Evolutionary conservation across 768 basidiomycete genomes (phyloP).

Genomic region (Naganishia vishniacii): DNA sequence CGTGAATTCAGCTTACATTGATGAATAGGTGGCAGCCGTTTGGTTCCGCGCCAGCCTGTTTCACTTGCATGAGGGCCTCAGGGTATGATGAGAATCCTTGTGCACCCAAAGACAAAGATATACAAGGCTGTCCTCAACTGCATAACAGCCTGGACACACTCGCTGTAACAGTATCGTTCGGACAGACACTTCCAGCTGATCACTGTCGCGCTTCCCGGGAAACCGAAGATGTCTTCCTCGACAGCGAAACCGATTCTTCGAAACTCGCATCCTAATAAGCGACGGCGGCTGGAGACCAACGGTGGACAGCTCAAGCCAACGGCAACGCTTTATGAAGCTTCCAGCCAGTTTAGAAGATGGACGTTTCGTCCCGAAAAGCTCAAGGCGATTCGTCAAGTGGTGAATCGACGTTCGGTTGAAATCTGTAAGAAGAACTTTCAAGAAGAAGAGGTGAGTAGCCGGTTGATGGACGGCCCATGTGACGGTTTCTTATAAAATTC

Average conservation of each 20-base stretch:
- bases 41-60: no score
- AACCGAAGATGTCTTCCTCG: neutral
- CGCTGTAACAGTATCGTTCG: no score
- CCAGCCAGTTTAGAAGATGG: slow-evolving; percentile 67
- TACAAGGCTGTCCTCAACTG: no score
- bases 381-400: slow-evolving; percentile 56
- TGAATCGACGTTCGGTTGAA: slow-evolving; percentile 71
- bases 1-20: no score
- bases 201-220: no score
- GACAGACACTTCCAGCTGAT: no score
- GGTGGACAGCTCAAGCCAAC: slow-evolving; percentile 19
- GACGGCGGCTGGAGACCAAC: slow-evolving; percentile 6
- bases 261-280: neutral
- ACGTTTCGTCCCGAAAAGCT: slow-evolving; percentile 71
- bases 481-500: neutral
- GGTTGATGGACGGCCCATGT: neutral
- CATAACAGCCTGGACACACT: no score
- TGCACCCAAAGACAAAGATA: no score
- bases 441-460: slow-evolving; percentile 61
- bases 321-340: slow-evolving; percentile 40
- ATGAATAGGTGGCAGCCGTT: no score
- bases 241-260: neutral
- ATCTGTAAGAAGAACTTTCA: slow-evolving; percentile 74
- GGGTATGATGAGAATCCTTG: no score
- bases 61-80: no score